Base-by-base conservation (phyloP, 208 protist species). In the Angomonas desouzai region DNA sequence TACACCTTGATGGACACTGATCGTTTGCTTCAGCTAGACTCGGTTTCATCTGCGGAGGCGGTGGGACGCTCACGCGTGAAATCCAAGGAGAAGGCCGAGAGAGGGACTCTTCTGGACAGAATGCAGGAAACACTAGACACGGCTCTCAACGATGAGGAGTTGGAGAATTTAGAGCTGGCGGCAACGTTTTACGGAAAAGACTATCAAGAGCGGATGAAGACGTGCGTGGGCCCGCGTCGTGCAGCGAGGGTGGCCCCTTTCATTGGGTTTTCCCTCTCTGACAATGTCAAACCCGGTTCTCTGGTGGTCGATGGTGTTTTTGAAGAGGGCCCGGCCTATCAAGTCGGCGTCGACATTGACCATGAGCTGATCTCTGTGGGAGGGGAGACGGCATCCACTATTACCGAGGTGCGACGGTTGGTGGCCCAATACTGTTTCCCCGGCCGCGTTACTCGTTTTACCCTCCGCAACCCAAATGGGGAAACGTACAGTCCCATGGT, bases 281-380 rank as follows among this genome's bases (percentile, higher is more conserved):
- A 85, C 48, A 76, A 81, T 61, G 61, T 79, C 45, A 28, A 47
- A 48, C 64, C 58, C 1, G 74, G 66, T 16, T 48, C 30, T 9
- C 70, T 87, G 16, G 66, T 83, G 22, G 80, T 87, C 10, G 76
- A 83, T 60, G 77, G 77, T 58, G 51, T 83, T 29, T 83, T 77
- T 32, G 64, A 48, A 16, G 56, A 68, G 6, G 74, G 77, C 2
- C 77, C 76, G 23, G 81, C 77, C 0, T 56, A 67, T 45, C 56
- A 77, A 55, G 68, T 70, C 0, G 77, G 77, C 23, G 60, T 83
- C 27, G 53, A 72, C 62, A 72, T 83, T 22, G 77, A 77, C 53
- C 63, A 83, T 58, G 66, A 68, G 57, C 63, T 87, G 36, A 1
- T 77, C 22, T 16, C 66, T 28, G 70, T 80, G 38, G 68, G 48